Base-by-base conservation (phyloP, 495 filamentous ascomycete species). In the Lepidopterella palustris region DNA sequence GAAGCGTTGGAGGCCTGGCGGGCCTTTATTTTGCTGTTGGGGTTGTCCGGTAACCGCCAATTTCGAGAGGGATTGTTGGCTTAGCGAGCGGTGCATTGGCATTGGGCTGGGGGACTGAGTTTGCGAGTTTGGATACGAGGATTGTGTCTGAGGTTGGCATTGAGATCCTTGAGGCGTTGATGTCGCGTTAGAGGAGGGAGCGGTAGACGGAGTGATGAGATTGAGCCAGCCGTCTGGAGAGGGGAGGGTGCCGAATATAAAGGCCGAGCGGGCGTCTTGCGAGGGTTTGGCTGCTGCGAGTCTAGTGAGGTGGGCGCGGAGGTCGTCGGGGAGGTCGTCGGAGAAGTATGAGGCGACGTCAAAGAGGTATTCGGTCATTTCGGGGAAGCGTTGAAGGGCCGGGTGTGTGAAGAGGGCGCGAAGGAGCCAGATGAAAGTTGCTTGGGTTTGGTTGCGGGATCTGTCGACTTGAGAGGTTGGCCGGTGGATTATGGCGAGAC, bases 161-260 rank as follows among this genome's bases (percentile, higher is more conserved):
- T 28, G 52, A 3, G 42, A 6, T 51, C 53, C 58, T 5, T 31
- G 13, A 3, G 58, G 31, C n/a, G 53, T 27, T 15, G 27, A 15
- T 13, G 49, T 1, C n/a, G 60, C 53, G 28, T 20, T 20, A 28
- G 31, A 52, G 6, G 52, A 3, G n/a, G 54, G 0, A 13, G 31
- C 35, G 6, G 49, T 13, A 28, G 52, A 20, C 2, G 60, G 55
- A 25, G 32, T 61, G 5, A 56, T 58, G 42, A 72, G 45, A 45
- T 53, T 58, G 26, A 74, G 65, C 70, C 72, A 73, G 11, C 60
- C 60, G 42, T 73, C 71, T 0, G 59, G 50, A 8, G 47, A 0
- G 4, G 52, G 53, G 10, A 53, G 13, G 11, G 45, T 49, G 40
- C 71, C 71, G 29, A 73, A 68, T 40, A 75, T 55, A 40, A 70